phyloP scores from a whole-genome alignment of 1,284 basidiomycete species.

The Cryptococcus wingfieldii region DNA sequence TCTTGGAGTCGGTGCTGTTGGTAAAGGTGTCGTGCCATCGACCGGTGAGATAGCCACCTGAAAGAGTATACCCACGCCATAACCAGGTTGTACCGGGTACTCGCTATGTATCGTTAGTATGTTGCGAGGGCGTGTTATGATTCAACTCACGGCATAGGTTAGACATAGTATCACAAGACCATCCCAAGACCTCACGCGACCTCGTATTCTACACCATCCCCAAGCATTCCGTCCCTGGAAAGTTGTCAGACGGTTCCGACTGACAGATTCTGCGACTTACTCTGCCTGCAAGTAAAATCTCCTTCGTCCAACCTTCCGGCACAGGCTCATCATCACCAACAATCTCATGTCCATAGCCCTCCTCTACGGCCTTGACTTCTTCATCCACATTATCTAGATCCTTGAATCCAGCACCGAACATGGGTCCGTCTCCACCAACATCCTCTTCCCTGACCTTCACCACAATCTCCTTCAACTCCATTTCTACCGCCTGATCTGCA shows the following conservation, averaged over 20 bases:
- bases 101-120: slow-evolving; percentile 11
- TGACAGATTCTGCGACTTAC: slow-evolving; percentile 12
- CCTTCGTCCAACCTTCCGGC: slow-evolving; percentile 46
- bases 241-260: neutral
- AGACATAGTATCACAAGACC: slow-evolving; percentile 39
- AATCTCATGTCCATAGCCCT: slow-evolving; percentile 41
- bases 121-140: neutral
- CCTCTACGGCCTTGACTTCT: slow-evolving; percentile 27
- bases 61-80: slow-evolving; percentile 46
- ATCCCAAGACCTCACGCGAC: slow-evolving; percentile 47
- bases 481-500: slow-evolving; percentile 41
- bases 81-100: slow-evolving; percentile 42
- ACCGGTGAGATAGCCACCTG: slow-evolving; percentile 42
- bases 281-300: slow-evolving; percentile 45
- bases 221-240: slow-evolving; percentile 27
- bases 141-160: slow-evolving; percentile 23
- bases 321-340: slow-evolving; percentile 30
- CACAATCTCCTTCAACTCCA: slow-evolving; percentile 43
- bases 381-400: slow-evolving; percentile 31
- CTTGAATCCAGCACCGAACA: slow-evolving; percentile 39
- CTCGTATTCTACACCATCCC: slow-evolving; percentile 38
- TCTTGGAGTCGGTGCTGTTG: slow-evolving; percentile 25
- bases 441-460: slow-evolving; percentile 40
- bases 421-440: slow-evolving; percentile 42
- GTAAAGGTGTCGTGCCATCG: slow-evolving; percentile 48